phyloP scores from a whole-genome alignment of 2,329 filamentous ascomycete species.

The Lachnellula subtilissima region DNA sequence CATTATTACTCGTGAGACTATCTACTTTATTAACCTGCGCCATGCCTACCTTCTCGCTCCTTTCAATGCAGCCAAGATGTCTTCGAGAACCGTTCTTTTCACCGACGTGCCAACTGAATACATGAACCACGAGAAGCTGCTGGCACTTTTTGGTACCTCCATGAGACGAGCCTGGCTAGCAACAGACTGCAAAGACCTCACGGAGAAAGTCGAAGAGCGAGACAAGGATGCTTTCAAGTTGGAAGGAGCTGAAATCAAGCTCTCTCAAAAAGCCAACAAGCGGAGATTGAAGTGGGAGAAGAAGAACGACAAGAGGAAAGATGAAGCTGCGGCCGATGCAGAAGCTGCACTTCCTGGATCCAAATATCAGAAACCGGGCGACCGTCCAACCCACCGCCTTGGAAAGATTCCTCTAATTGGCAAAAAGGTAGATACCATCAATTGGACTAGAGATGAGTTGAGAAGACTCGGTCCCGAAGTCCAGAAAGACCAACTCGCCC shows the following conservation, averaged over 20 bases:
- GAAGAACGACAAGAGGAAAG: slow-evolving; percentile 42
- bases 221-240: slow-evolving; percentile 76
- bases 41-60: slow-evolving; percentile 87
- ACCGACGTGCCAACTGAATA: slow-evolving; percentile 79
- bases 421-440: slow-evolving; percentile 90
- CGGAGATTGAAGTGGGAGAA: slow-evolving; percentile 56
- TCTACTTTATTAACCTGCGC: slow-evolving; percentile 87
- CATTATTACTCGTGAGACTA: slow-evolving; percentile 77
- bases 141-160: slow-evolving; percentile 72
- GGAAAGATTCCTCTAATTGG: slow-evolving; percentile 68
- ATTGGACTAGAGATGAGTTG: slow-evolving; percentile 78
- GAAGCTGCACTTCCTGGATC: slow-evolving; percentile 67
- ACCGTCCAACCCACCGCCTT: slow-evolving; percentile 69
- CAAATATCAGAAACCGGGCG: slow-evolving; percentile 65
- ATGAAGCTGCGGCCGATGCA: slow-evolving; percentile 46
- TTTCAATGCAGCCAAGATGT: slow-evolving; percentile 76
- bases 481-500: slow-evolving; percentile 59
- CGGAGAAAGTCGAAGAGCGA: slow-evolving; percentile 74
- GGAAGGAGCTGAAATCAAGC: slow-evolving; percentile 79
- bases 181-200: slow-evolving; percentile 70
- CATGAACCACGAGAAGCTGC: slow-evolving; percentile 68
- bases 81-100: slow-evolving; percentile 84
- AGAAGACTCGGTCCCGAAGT: slow-evolving; percentile 68
- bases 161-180: slow-evolving; percentile 82
- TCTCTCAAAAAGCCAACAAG: slow-evolving; percentile 74